Conservation (phyloP, 129 eudicot genomes). For the Lactuca saligna region DNA sequence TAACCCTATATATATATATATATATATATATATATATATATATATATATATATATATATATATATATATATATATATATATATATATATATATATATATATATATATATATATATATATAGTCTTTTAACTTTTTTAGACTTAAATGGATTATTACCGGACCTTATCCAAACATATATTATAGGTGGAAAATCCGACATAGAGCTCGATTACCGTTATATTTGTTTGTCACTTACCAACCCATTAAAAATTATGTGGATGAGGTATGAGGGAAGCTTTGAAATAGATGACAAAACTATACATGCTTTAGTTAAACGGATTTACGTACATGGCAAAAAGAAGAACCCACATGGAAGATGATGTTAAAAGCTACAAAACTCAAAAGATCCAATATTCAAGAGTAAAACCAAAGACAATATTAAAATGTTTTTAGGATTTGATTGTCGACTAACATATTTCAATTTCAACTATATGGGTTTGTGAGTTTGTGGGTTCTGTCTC, state of each 20-base stretch:
- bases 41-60: too few species aligned
- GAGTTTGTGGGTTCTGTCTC: too few species aligned
- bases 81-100: too few species aligned
- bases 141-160: too few species aligned
- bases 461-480: too few species aligned
- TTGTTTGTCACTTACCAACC: conserved; percentile 8
- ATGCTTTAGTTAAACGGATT: conserved; percentile 23
- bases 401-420: background rate
- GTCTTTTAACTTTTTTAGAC: too few species aligned
- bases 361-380: conserved; percentile 14
- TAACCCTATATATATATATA: too few species aligned
- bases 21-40: too few species aligned
- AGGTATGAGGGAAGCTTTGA: conserved; percentile 11
- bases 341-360: conserved; percentile 32
- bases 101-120: too few species aligned
- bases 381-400: conserved; percentile 10
- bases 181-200: conserved; percentile 2
- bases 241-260: background rate
- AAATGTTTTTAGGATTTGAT: background rate
- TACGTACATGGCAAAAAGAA: conserved; percentile 15
- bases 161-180: background rate
- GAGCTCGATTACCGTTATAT: background rate
- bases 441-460: too few species aligned
- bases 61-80: too few species aligned
- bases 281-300: background rate